Evolutionary conservation across 768 basidiomycete species (phyloP).

Genomic region (Amanita rimosa): DNA sequence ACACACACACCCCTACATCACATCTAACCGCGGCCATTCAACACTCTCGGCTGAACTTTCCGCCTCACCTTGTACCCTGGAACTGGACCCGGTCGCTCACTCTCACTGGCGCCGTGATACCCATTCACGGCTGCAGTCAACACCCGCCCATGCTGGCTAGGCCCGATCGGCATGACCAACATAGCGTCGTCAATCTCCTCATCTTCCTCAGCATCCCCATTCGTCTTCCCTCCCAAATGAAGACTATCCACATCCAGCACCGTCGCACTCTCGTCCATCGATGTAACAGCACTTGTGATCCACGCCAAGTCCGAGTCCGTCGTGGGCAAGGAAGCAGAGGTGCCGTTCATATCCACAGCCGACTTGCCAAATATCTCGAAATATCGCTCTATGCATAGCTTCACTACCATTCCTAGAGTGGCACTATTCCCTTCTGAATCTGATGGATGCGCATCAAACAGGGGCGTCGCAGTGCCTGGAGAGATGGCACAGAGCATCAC

Average conservation of each 20-base stretch:
- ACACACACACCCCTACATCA: too few species aligned
- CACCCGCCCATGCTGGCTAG: constrained; percentile 14
- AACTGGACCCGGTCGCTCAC: neutral
- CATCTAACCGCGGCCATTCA: too few species aligned
- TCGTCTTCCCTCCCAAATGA: neutral
- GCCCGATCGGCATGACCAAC: constrained; percentile 63
- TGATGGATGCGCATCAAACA: constrained; percentile 8
- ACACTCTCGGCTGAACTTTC: neutral
- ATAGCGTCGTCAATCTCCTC: constrained; percentile 71
- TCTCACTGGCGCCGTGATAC: neutral
- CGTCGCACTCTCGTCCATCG: constrained; percentile 8
- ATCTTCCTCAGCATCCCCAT: constrained; percentile 27
- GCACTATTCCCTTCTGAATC: constrained; percentile 30
- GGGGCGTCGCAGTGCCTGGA: constrained; percentile 3
- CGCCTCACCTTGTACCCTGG: neutral
- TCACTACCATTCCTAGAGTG: constrained; percentile 62
- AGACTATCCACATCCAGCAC: constrained; percentile 8
- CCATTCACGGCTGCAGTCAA: neutral
- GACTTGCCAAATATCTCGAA: constrained; percentile 82
- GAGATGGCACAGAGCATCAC: constrained; percentile 49
- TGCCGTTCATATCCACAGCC: constrained; percentile 53
- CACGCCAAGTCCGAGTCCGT: constrained; percentile 7
- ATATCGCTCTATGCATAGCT: constrained; percentile 71
- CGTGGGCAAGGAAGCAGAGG: constrained; percentile 3
- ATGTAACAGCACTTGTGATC: neutral